Evolutionary conservation across 1,284 basidiomycete genomes (phyloP).

Genomic region (Coniferiporia weirii): DNA sequence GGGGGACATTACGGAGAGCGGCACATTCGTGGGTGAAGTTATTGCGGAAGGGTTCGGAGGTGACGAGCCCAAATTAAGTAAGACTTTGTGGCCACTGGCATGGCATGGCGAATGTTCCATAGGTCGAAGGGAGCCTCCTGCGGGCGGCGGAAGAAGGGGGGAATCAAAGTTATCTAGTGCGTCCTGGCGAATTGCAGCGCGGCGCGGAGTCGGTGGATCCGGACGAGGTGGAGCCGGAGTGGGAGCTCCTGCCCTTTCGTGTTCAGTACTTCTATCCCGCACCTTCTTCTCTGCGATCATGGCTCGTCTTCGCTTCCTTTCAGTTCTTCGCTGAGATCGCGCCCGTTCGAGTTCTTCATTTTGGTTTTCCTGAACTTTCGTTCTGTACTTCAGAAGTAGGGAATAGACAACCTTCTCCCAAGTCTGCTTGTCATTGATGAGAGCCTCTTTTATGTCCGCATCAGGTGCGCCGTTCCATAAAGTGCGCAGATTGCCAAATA

Average conservation of each 20-base stretch:
- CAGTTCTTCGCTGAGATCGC: slow-evolving; percentile 29
- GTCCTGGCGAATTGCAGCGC: slow-evolving; percentile 32
- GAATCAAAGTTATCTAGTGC: slow-evolving; percentile 19
- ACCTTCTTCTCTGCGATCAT: slow-evolving; percentile 15
- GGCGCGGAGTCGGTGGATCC: slow-evolving; percentile 55
- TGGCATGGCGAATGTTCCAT: not conserved
- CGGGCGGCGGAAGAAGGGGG: slow-evolving; percentile 17
- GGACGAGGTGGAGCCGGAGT: slow-evolving; percentile 43
- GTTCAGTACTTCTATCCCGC: slow-evolving; percentile 1
- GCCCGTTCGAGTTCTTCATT: slow-evolving; percentile 52
- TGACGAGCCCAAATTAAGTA: slow-evolving; percentile 18
- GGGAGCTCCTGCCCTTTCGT: slow-evolving; percentile 14
- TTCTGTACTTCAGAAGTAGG: slow-evolving; percentile 75
- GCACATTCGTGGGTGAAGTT: slow-evolving; percentile 20
- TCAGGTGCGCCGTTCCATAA: slow-evolving; percentile 82
- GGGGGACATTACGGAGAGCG: slow-evolving; percentile 25
- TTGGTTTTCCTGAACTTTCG: slow-evolving; percentile 62
- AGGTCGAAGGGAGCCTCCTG: not conserved
- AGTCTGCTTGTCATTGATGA: slow-evolving; percentile 63
- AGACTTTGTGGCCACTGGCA: not conserved
- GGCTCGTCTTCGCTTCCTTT: slow-evolving; percentile 26
- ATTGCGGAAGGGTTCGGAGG: slow-evolving; percentile 27
- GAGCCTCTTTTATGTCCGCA: slow-evolving; percentile 61
- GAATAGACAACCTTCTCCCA: slow-evolving; percentile 95
- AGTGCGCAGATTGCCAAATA: slow-evolving; percentile 86